These are phyloP conservation scores for Tremellales sp. DNA, from an alignment of 1,284 basidiomycete species.

Conservation along the genomic window DNA sequence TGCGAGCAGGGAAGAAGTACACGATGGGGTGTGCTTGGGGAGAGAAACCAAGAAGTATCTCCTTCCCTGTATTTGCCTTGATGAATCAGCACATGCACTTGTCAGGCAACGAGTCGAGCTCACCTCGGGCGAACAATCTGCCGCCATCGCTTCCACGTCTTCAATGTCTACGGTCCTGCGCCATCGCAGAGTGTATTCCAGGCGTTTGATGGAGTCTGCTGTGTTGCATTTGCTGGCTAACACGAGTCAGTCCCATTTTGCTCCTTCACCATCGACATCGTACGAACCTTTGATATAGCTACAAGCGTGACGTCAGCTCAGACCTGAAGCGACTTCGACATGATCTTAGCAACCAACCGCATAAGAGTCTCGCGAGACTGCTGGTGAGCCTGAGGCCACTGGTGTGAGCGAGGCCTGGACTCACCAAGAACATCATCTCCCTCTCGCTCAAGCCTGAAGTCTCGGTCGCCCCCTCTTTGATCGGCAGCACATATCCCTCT, in stretches of 20 bases:
- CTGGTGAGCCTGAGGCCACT: background rate
- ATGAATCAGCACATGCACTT: background rate
- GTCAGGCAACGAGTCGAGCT: constrained; percentile 1
- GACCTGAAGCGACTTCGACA: constrained; percentile 7
- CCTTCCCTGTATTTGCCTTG: constrained; percentile 18
- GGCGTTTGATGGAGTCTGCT: constrained; percentile 21
- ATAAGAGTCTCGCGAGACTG: constrained; percentile 30
- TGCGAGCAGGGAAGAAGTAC: constrained; percentile 38
- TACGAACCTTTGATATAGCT: background rate
- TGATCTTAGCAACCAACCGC: constrained; percentile 12
- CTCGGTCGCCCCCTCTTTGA: constrained; percentile 13
- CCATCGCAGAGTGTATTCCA: constrained; percentile 38
- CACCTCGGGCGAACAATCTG: constrained; percentile 32
- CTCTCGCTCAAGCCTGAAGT: constrained; percentile 20
- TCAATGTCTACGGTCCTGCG: constrained; percentile 34
- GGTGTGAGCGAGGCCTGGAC: constrained; percentile 1
- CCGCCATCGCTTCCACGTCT: constrained; percentile 31
- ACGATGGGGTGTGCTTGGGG: constrained; percentile 28
- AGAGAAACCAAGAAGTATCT: constrained; percentile 32
- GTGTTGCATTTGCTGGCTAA: constrained; percentile 29
- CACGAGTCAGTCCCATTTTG: background rate
- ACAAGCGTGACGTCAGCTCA: background rate
- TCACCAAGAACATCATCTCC: constrained; percentile 44
- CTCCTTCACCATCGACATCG: no score
- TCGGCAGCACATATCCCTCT: constrained; percentile 20